Base-by-base conservation (phyloP, 2,329 filamentous ascomycete genomes). In the Talaromyces sp. region DNA sequence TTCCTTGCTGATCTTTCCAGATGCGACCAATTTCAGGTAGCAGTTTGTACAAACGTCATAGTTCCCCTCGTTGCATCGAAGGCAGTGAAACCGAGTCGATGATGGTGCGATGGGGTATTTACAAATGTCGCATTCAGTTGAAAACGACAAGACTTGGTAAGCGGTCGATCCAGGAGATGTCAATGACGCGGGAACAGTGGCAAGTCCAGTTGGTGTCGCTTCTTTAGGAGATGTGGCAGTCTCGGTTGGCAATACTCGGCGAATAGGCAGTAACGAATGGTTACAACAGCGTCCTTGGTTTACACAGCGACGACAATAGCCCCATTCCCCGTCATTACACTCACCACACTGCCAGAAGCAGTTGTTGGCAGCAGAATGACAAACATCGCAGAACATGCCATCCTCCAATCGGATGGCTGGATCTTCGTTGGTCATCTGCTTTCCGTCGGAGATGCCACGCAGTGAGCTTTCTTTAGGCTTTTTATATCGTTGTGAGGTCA, bases 311-410 rank as follows among this genome's bases (percentile, higher is more conserved):
- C 93, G 91, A 76, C 93, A 98, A 71, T 91, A 97, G 0, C 93
- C 93, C 93, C 93, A 98, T 70, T 96, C 93, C 5, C 91, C 93
- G 64, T 95, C 87, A 68, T 96, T 96, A 76, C 93, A 98, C 27
- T 82, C 73, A 62, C 89, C 86, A 73, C 93, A 98, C 64, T 90
- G 87, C 93, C 93, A 98, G 75, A 90, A 96, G 74, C 91, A 95
- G 56, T 88, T 84, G 68, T 96, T 93, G 0, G 91, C 84, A 79
- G 86, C 89, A 0, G 83, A 80, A 19, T 83, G 79, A 71, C 93
- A 97, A 54, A 84, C 83, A 41, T 89, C 86, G 71, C 93, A 98
- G 73, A 97, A 97, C 6, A 90, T 87, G 21, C 93, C 93, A 57
- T 84, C 87, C 73, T 95, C 86, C 0, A 95, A 76, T 26, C 90